Conservation (phyloP, 345 rosid genomes). For the Lumnitzera racemosa region DNA sequence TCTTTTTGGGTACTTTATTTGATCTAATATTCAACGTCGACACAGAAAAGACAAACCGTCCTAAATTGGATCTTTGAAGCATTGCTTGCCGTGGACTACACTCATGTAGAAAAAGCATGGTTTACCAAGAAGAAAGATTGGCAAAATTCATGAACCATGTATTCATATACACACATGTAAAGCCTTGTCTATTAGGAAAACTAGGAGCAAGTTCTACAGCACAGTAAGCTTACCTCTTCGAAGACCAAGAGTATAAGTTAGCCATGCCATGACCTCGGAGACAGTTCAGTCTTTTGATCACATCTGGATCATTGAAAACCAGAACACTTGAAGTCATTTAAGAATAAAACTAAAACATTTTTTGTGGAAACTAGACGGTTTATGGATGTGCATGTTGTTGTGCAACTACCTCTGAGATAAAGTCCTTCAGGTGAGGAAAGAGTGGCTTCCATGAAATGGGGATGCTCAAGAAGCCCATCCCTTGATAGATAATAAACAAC, state of each 20-base stretch:
- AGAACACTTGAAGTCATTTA: background rate
- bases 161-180: too few species aligned
- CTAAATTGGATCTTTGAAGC: background rate
- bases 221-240: constrained; percentile 33
- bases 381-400: background rate
- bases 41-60: background rate
- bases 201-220: background rate
- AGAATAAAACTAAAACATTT: background rate
- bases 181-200: too few species aligned
- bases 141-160: too few species aligned
- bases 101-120: too few species aligned
- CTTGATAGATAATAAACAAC: constrained; percentile 64
- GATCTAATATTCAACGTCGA: background rate
- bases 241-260: constrained; percentile 53
- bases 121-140: too few species aligned
- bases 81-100: too few species aligned
- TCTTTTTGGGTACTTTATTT: too few species aligned
- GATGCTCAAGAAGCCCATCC: constrained; percentile 66
- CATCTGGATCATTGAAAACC: constrained; percentile 27
- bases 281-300: constrained; percentile 31
- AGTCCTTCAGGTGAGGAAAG: constrained; percentile 52
- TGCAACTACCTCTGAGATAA: constrained; percentile 36
- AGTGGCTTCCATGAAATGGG: constrained; percentile 62
- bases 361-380: too few species aligned
- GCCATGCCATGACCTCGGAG: constrained; percentile 63